phyloP scores from a whole-genome alignment of 768 basidiomycete species.

The Termitomyces sp. region DNA sequence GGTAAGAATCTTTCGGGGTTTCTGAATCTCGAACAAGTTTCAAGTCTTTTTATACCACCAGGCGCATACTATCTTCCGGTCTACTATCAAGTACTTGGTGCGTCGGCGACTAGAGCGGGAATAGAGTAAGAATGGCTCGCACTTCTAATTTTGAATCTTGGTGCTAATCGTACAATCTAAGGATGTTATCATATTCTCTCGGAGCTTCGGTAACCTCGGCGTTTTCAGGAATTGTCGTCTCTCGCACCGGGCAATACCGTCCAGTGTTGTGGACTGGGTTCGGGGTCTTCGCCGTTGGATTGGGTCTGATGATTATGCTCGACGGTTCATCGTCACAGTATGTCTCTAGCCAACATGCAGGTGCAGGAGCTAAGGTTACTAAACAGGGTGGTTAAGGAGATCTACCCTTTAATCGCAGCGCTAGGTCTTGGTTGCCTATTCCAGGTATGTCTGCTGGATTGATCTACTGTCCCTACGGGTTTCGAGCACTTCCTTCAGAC shows the following conservation, averaged over 20 bases:
- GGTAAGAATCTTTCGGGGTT: conserved; percentile 23
- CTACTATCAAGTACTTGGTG: conserved; percentile 74
- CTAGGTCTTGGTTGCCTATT: conserved; percentile 63
- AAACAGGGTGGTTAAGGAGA: conserved; percentile 51
- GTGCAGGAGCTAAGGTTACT: neutral
- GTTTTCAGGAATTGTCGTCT: conserved; percentile 49
- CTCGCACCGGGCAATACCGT: conserved; percentile 55
- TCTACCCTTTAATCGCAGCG: conserved; percentile 65
- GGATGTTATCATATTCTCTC: conserved; percentile 74
- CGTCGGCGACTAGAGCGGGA: conserved; percentile 67
- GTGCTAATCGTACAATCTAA: conserved; percentile 17
- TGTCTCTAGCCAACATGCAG: conserved; percentile 14
- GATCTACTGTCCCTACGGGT: neutral
- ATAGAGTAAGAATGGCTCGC: conserved; percentile 42
- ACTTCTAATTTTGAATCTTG: neutral
- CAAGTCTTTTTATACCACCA: conserved; percentile 9
- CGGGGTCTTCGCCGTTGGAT: conserved; percentile 53
- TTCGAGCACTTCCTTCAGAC: conserved; percentile 29
- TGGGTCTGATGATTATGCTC: conserved; percentile 69
- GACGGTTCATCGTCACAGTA: conserved; percentile 50
- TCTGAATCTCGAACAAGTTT: neutral
- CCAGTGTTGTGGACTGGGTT: conserved; percentile 58
- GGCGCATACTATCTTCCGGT: conserved; percentile 68
- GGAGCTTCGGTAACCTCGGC: conserved; percentile 51
- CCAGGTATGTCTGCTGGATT: conserved; percentile 30